These are phyloP conservation scores for Pyrenopolyporus hunteri DNA, from an alignment of 495 filamentous ascomycete genomes.

Conservation along the genomic window DNA sequence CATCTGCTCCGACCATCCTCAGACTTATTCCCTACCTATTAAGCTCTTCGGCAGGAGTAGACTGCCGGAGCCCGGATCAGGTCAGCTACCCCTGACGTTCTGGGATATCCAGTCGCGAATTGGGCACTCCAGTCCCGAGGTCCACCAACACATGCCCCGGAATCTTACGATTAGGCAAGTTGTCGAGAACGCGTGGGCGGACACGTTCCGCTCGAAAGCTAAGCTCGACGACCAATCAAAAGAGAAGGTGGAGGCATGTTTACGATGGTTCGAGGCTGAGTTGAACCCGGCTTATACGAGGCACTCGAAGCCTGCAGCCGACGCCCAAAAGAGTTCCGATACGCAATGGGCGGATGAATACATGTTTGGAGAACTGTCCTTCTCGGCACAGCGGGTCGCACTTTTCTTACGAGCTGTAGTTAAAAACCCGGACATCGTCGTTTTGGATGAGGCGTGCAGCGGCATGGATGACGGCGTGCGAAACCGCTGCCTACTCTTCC, in stretches of 20 bases:
- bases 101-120: constrained; percentile 91
- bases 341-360: constrained; percentile 73
- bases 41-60: constrained; percentile 82
- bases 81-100: constrained; percentile 77
- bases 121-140: constrained; percentile 91
- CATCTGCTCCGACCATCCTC: constrained; percentile 93
- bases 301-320: not conserved
- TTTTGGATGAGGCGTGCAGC: constrained; percentile 92
- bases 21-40: constrained; percentile 88
- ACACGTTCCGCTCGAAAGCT: constrained; percentile 79
- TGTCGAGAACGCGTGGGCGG: constrained; percentile 85
- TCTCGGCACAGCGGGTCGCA: constrained; percentile 79
- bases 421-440: constrained; percentile 82
- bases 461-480: constrained; percentile 84
- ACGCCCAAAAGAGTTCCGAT: constrained; percentile 3
- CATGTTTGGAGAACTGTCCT: constrained; percentile 74
- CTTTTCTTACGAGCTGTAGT: constrained; percentile 86
- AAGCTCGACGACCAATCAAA: constrained; percentile 60
- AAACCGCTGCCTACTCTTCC: constrained; percentile 81
- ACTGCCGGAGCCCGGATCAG: constrained; percentile 68
- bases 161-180: constrained; percentile 74
- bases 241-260: constrained; percentile 64
- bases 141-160: constrained; percentile 89
- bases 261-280: constrained; percentile 77
- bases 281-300: constrained; percentile 60